Base-by-base conservation (phyloP, 352 stramenopile species). In the Phytophthora quininea region DNA sequence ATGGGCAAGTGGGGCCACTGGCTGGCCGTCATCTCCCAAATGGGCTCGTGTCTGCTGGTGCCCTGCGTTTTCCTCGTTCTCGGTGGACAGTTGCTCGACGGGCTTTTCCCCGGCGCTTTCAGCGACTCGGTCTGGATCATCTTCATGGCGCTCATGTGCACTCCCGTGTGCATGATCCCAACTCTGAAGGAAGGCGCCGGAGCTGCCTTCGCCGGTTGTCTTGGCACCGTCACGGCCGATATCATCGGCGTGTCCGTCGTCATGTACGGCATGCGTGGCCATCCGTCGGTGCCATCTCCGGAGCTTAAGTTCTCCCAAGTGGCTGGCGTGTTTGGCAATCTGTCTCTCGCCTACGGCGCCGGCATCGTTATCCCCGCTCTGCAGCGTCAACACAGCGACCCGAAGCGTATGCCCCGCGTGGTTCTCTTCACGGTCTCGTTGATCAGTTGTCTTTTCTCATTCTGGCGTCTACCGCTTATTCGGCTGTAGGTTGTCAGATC, bases 151-250 rank as follows among this genome's bases (percentile, higher is more conserved):
- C 29, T 83, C 33, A 80, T 69, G 57, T 58, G 77, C 38, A 45
- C 77, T n/a, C 80, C 77, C 6, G 74, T 86, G 50, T 80, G 75
- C 59, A 60, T 89, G 14, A 80, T 81, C 49, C 79, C 79, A 32
- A 88, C 79, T 6, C 62, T 88, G 14, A 84, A 88, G 59, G 77
- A 88, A 62, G 70, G 75, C 29, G 79, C 77, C 0, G 72, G 69
- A 3, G 74, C 72, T 2, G 79, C 79, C 1, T 82, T 85, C 11
- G 75, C 80, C 29, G 80, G 80, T 37, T 83, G 71, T 53, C 42
- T 86, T 12, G 76, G 80, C 14, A 89, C 77, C 0, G 72, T 70
- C 24, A 55, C 64, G n/a, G 62, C 62, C 15, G 62, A 69, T 19
- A 35, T 69, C 24, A 69, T 69, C 10, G 62, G 62, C 15, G 62